Conservation (phyloP, 2,329 filamentous ascomycete genomes). For the Aureobasidium lini region DNA sequence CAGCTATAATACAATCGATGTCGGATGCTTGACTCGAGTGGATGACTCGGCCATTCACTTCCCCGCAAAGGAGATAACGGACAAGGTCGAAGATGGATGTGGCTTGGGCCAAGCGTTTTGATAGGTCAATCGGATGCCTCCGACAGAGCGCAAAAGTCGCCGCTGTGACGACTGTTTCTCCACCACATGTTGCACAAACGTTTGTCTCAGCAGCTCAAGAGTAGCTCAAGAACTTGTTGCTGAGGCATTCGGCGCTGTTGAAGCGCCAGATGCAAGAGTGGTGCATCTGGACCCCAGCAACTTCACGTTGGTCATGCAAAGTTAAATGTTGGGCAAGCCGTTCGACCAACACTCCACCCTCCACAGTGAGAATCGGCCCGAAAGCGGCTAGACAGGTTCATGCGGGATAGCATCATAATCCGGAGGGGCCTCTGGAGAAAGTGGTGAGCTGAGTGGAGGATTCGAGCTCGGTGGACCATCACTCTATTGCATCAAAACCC, state of each 20-base stretch:
- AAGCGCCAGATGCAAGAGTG: not conserved
- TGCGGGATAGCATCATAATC: slow-evolving; percentile 13
- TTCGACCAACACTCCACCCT: not conserved
- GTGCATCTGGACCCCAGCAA: not conserved
- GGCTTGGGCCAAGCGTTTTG: slow-evolving; percentile 4
- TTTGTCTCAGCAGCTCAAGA: not conserved
- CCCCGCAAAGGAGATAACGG: slow-evolving; percentile 11
- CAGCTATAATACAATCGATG: not conserved
- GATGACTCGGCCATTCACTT: not conserved
- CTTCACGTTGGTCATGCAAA: not conserved
- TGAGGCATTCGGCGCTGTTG: not conserved
- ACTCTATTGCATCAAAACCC: slow-evolving; percentile 7
- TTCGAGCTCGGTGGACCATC: not conserved
- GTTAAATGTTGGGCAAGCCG: slow-evolving; percentile 1
- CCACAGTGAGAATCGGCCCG: not conserved
- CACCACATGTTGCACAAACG: not conserved
- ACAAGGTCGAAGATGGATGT: not conserved
- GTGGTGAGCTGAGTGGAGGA: slow-evolving; percentile 3
- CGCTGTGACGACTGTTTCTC: not conserved
- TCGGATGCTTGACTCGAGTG: not conserved
- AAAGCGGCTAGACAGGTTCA: slow-evolving; percentile 8
- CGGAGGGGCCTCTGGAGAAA: slow-evolving; percentile 4
- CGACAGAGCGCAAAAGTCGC: not conserved
- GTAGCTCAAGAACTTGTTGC: not conserved
- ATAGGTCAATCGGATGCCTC: not conserved